Evolutionary conservation across 2,329 filamentous ascomycete genomes (phyloP).

Genomic region (Mycocentrospora acerina): DNA sequence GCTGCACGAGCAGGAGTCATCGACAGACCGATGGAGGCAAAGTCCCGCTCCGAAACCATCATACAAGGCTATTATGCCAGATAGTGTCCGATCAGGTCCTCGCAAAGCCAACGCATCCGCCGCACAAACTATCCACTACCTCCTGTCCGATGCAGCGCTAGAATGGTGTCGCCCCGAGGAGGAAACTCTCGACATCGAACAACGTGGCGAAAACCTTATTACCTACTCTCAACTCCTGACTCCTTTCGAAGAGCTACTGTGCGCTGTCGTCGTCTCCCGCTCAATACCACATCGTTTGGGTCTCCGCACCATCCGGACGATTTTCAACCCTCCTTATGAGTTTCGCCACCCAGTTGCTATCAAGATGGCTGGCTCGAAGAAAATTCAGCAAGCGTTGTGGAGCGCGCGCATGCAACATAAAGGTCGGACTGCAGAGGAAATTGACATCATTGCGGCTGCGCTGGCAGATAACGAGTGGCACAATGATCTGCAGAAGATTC

Average conservation of each 20-base stretch:
- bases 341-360: slow-evolving; percentile 39
- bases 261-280: slow-evolving; percentile 47
- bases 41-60: no score
- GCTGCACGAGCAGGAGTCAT: no score
- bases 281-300: slow-evolving; percentile 49
- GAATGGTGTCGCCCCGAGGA: slow-evolving; percentile 37
- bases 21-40: no score
- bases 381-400: slow-evolving; percentile 42
- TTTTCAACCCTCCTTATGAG: slow-evolving; percentile 48
- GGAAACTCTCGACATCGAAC: slow-evolving; percentile 31
- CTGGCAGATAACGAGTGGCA: slow-evolving; percentile 31
- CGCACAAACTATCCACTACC: slow-evolving; percentile 34
- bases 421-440: slow-evolving; percentile 48
- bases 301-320: slow-evolving; percentile 46
- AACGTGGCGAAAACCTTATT: slow-evolving; percentile 20
- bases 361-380: slow-evolving; percentile 41
- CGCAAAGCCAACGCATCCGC: slow-evolving; percentile 4
- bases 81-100: no score
- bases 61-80: no score
- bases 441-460: slow-evolving; percentile 36
- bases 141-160: slow-evolving; percentile 31
- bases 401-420: slow-evolving; percentile 50
- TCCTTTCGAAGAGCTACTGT: slow-evolving; percentile 50
- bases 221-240: slow-evolving; percentile 39
- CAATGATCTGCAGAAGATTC: slow-evolving; percentile 37